Evolutionary conservation across 257 asterid genomes (phyloP).

Genomic region (Asclepias syriaca): DNA sequence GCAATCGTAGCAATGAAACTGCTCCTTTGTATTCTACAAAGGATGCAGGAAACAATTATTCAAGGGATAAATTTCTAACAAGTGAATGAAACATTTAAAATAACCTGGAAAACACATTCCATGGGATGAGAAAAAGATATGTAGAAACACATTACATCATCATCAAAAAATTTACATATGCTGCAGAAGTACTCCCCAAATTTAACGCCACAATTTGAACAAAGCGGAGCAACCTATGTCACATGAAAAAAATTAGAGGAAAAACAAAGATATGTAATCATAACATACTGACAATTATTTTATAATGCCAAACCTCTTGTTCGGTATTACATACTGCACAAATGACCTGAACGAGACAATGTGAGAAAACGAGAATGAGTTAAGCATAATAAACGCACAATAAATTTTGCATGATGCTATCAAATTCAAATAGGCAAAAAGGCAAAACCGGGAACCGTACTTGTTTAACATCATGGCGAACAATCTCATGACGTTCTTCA

Average conservation of each 20-base stretch:
- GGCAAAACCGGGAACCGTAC: constrained; percentile 19
- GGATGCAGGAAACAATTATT: constrained; percentile 22
- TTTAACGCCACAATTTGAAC: constrained; percentile 70
- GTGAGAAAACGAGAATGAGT: constrained; percentile 4
- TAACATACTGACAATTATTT: neutral
- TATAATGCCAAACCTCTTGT: constrained; percentile 28
- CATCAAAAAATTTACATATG: constrained; percentile 79
- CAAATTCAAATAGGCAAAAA: neutral
- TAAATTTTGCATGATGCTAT: neutral
- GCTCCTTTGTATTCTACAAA: constrained; percentile 53
- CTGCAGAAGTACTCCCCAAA: constrained; percentile 85
- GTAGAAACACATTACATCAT: constrained; percentile 47
- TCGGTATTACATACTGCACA: constrained; percentile 37
- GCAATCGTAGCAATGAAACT: constrained; percentile 85
- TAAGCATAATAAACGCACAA: neutral
- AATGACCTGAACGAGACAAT: constrained; percentile 24
- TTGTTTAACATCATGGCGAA: constrained; percentile 70
- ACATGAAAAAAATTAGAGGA: neutral
- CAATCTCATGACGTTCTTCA: constrained; percentile 71
- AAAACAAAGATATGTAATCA: neutral
- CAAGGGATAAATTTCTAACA: neutral
- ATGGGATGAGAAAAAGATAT: constrained; percentile 11
- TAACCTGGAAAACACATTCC: neutral
- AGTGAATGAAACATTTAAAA: neutral
- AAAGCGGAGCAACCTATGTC: constrained; percentile 51